phyloP scores from a whole-genome alignment of 2,329 filamentous ascomycete genomes.

The Ceratocystiopsis sp. region DNA sequence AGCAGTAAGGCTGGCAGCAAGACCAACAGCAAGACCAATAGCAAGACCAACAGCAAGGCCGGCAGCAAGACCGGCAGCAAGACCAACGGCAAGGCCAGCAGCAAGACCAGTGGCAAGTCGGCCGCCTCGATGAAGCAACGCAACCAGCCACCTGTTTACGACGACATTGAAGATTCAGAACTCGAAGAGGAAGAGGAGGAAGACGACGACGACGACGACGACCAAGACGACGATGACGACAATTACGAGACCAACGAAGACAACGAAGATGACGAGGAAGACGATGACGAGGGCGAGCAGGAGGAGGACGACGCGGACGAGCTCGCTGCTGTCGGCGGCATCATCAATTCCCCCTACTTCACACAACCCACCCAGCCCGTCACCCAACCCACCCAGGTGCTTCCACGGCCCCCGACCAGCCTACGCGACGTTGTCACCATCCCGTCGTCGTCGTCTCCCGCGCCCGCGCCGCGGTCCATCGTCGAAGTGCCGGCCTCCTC shows the following conservation, averaged over 20 bases:
- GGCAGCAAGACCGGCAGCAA: neutral
- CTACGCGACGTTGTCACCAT: conserved; percentile 13
- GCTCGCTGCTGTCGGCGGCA: conserved; percentile 18
- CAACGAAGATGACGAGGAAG: conserved; percentile 10
- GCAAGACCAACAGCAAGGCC: neutral
- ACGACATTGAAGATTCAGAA: conserved; percentile 15
- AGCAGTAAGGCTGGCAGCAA: no score
- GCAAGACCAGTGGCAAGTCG: no score
- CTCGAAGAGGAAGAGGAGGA: conserved; percentile 17
- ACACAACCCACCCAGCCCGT: conserved; percentile 28
- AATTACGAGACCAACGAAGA: neutral
- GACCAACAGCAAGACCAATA: conserved; percentile 1
- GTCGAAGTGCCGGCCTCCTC: conserved; percentile 86
- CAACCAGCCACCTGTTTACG: no score
- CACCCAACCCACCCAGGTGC: conserved; percentile 31
- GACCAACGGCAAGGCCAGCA: neutral
- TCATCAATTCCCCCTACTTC: conserved; percentile 26
- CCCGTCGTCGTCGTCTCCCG: conserved; percentile 21
- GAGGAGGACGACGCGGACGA: conserved; percentile 33
- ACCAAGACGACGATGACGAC: conserved; percentile 23
- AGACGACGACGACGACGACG: conserved; percentile 29
- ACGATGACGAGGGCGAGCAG: conserved; percentile 18
- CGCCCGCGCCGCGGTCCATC: conserved; percentile 24
- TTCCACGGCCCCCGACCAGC: conserved; percentile 20
- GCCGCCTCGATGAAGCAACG: no score